phyloP scores from a whole-genome alignment of 805 yeast species.

The Candida orba region DNA sequence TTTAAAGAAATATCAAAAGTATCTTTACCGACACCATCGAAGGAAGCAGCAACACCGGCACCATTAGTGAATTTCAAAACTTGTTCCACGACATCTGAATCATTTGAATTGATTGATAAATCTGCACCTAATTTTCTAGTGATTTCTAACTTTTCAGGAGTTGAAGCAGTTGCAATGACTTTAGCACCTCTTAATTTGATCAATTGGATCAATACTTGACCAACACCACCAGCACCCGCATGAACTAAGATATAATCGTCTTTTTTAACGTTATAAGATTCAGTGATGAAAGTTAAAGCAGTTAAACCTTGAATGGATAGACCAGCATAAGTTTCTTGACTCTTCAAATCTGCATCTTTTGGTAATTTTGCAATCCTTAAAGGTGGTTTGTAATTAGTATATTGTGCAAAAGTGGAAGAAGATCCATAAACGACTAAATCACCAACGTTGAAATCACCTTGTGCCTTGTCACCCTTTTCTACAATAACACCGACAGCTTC shows the following conservation, averaged over 20 bases:
- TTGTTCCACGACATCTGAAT: conserved; percentile 48
- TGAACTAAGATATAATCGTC: conserved; percentile 72
- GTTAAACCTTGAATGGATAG: conserved; percentile 69
- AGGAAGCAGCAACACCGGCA: conserved; percentile 60
- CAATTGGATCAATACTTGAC: conserved; percentile 63
- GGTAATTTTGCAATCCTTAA: conserved; percentile 42
- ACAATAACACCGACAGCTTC: conserved; percentile 69
- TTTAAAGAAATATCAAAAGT: conserved; percentile 60
- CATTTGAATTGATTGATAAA: conserved; percentile 46
- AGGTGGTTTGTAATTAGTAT: conserved; percentile 40
- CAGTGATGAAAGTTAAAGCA: conserved; percentile 61
- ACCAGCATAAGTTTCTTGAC: conserved; percentile 51
- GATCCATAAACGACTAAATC: conserved; percentile 61
- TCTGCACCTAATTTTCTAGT: conserved; percentile 78
- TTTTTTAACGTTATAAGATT: conserved; percentile 57
- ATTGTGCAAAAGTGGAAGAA: conserved; percentile 62
- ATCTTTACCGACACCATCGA: conserved; percentile 74
- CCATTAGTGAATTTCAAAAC: conserved; percentile 58
- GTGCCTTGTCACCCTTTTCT: conserved; percentile 53
- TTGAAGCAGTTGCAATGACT: conserved; percentile 80
- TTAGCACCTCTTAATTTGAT: conserved; percentile 59
- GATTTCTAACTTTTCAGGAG: conserved; percentile 57
- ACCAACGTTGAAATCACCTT: conserved; percentile 46
- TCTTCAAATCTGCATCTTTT: conserved; percentile 37
- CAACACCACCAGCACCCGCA: conserved; percentile 97